These are phyloP conservation scores for Penicillium sp. DNA, from an alignment of 2,329 filamentous ascomycete genomes.

Conservation along the genomic window DNA sequence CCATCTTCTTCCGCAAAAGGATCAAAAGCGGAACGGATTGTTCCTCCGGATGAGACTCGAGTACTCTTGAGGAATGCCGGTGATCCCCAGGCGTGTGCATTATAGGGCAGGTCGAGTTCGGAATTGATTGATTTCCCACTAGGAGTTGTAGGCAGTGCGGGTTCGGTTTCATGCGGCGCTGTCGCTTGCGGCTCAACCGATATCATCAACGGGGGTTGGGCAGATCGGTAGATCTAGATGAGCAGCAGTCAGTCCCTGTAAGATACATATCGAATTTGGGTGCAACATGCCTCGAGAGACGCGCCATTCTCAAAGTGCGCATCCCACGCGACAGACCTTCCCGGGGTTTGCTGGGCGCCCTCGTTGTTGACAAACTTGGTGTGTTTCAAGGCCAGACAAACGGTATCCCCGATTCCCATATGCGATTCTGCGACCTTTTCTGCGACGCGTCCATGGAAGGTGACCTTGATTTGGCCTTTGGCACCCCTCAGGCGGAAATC, in stretches of 20 bases:
- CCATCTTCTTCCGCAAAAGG: slow-evolving; percentile 67
- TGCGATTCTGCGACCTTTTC: slow-evolving; percentile 63
- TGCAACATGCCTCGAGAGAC: slow-evolving; percentile 34
- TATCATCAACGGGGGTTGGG: slow-evolving; percentile 35
- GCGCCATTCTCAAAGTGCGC: slow-evolving; percentile 45
- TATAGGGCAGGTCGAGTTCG: slow-evolving; percentile 20
- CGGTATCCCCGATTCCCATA: slow-evolving; percentile 74
- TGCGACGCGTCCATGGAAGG: slow-evolving; percentile 69
- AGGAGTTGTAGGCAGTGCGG: slow-evolving; percentile 24
- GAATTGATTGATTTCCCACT: slow-evolving; percentile 14
- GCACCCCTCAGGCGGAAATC: slow-evolving; percentile 75
- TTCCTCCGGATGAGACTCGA: slow-evolving; percentile 65
- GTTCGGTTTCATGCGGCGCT: slow-evolving; percentile 20
- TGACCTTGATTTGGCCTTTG: slow-evolving; percentile 76
- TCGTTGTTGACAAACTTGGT: slow-evolving; percentile 61
- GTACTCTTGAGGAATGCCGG: slow-evolving; percentile 76
- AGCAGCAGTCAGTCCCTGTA: slow-evolving; percentile 1
- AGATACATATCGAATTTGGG: background rate
- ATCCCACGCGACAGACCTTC: slow-evolving; percentile 57
- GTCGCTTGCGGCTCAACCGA: slow-evolving; percentile 50
- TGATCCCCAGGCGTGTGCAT: slow-evolving; percentile 63
- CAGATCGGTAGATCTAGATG: slow-evolving; percentile 26
- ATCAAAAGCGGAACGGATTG: slow-evolving; percentile 63
- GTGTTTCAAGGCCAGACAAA: slow-evolving; percentile 67
- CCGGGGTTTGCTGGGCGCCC: slow-evolving; percentile 51